Conservation (phyloP, 495 filamentous ascomycete species). For the Talaromyces proteolyticus region DNA sequence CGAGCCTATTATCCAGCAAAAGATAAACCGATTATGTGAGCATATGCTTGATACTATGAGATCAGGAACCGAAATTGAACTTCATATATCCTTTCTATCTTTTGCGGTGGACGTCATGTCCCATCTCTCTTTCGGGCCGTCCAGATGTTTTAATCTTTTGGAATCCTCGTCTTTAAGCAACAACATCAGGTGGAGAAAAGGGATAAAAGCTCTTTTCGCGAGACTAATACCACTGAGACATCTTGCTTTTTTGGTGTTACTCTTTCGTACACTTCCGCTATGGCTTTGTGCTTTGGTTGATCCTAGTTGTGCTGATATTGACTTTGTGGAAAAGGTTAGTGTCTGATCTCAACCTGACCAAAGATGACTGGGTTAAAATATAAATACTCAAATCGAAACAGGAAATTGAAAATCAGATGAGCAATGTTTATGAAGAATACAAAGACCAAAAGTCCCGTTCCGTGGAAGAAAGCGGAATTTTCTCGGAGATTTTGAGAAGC, state of each 20-base stretch:
- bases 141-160: background rate
- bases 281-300: background rate
- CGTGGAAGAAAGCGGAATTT: constrained; percentile 14
- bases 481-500: constrained; percentile 18
- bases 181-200: background rate
- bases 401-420: background rate
- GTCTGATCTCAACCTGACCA: background rate
- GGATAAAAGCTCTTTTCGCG: background rate
- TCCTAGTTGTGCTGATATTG: background rate
- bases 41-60: background rate
- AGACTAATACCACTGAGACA: background rate
- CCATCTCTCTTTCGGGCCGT: constrained; percentile 28
- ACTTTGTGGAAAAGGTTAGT: background rate
- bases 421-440: background rate
- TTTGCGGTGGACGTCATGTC: constrained; percentile 40
- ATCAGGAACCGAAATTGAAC: constrained; percentile 10
- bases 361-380: background rate
- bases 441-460: background rate
- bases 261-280: background rate
- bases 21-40: background rate
- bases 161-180: background rate
- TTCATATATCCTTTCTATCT: constrained; percentile 29
- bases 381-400: background rate
- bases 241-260: background rate
- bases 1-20: background rate